These are phyloP conservation scores for Fusarium sp. DNA, from an alignment of 2,329 filamentous ascomycete genomes.

Conservation along the genomic window DNA sequence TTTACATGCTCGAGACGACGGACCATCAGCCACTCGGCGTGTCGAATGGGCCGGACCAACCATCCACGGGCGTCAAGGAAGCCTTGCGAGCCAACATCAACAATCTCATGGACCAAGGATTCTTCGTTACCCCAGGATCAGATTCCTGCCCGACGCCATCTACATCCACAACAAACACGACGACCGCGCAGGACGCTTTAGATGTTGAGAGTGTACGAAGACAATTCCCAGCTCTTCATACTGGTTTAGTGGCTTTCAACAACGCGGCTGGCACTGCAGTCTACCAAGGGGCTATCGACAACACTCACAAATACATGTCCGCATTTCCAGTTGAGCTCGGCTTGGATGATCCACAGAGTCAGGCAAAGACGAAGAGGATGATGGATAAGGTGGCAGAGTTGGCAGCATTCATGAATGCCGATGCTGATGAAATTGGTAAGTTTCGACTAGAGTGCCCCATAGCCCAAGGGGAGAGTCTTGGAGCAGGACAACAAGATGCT, in stretches of 20 bases:
- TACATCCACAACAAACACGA: not conserved
- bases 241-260: not conserved
- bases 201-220: not conserved
- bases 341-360: not conserved
- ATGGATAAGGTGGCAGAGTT: not conserved
- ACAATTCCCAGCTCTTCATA: not conserved
- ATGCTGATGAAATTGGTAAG: slow-evolving; percentile 1
- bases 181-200: not conserved
- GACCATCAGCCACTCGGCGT: not conserved
- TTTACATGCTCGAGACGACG: not conserved
- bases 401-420: not conserved
- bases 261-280: not conserved
- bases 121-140: not conserved
- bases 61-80: not conserved
- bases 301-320: slow-evolving; percentile 1
- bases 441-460: not conserved
- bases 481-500: not conserved
- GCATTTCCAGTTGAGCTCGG: slow-evolving; percentile 3
- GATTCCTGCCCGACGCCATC: not conserved
- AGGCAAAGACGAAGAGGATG: not conserved
- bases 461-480: not conserved
- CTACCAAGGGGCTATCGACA: not conserved
- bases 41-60: not conserved
- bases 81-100: not conserved
- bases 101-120: not conserved